Evolutionary conservation across 768 basidiomycete genomes (phyloP), one percentile per base, ranked within the genome.

Genomic region (Podaxis mareebaensis): DNA sequence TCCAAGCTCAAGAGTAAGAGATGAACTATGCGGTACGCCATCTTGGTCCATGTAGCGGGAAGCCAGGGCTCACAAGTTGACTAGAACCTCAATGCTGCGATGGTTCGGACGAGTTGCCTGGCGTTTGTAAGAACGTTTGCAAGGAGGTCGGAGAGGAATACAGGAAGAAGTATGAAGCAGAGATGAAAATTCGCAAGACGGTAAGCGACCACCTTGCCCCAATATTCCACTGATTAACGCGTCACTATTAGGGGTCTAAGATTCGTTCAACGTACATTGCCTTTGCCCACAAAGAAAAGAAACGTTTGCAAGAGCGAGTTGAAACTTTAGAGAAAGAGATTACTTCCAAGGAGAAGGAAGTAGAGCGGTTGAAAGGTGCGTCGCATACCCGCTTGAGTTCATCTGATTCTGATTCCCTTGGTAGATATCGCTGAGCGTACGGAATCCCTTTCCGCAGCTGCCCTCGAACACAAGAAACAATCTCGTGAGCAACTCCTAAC

Each of bases 81-180:
- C 4, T 67, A 97, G 96, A 99, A 73, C 82, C 84, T 0, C 86
- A 93, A 71, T 99, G 96, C 69, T 99, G 96, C 70, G 96, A 99
- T 68, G 96, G 96, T 12, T 94, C 95, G 0, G 96, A 99, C 75
- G 97, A 99, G 76, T 83, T 79, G 26, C 75, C 84, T 10, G 94
- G 94, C 17, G 80, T 90, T 15, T 99, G 97, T 73, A 75, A 82
- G 39, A 88, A 97, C 73, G 77, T 76, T 2, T 99, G 97, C 73
- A 80, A 81, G 53, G 86, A 90, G 70, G 81, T 92, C 49, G 95
- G 95, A 1, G 84, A 85, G 63, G 85, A 70, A 36, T 85, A 92
- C 74, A 79, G 87, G 67, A 85, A 84, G 74, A 83, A 86, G 71
- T 76, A 78, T 33, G 91, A 90, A 44, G 91, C 85, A n/a, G 89